Evolutionary conservation across 2,329 filamentous ascomycete genomes (phyloP).

Genomic region (Thielaviopsis musarum): DNA sequence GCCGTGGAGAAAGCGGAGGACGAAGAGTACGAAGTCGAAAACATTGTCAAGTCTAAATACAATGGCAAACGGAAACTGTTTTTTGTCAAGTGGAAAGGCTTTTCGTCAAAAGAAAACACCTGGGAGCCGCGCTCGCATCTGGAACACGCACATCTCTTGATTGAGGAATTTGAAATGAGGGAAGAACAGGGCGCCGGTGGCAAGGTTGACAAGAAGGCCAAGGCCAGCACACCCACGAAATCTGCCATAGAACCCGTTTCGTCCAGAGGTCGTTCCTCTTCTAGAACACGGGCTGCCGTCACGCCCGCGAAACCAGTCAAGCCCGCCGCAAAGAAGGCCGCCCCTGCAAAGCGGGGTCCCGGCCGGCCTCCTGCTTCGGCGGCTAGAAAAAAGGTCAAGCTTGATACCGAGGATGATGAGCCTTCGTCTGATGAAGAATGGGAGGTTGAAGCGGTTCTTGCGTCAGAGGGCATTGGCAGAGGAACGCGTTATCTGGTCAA

Average conservation of each 20-base stretch:
- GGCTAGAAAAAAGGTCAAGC: background rate
- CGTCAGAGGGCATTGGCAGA: conserved; percentile 21
- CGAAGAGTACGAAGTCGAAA: conserved; percentile 30
- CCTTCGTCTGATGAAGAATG: conserved; percentile 19
- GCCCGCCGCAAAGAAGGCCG: background rate
- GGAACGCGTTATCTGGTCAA: conserved; percentile 32
- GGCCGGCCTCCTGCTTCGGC: background rate
- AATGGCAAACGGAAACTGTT: conserved; percentile 26
- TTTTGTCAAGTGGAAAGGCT: conserved; percentile 38
- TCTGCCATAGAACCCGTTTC: background rate
- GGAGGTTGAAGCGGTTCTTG: conserved; percentile 31
- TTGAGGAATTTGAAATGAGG: conserved; percentile 22
- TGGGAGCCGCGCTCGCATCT: conserved; percentile 37
- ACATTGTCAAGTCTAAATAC: conserved; percentile 25
- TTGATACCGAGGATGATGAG: background rate
- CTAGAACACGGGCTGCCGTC: background rate
- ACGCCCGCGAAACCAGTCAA: too few species aligned
- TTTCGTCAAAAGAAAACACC: conserved; percentile 26
- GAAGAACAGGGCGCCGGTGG: conserved; percentile 12
- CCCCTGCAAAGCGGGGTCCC: background rate
- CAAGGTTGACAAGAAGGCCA: conserved; percentile 4
- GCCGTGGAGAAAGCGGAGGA: conserved; percentile 1
- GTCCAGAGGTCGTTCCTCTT: background rate
- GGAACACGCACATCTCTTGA: conserved; percentile 20
- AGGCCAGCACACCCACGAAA: background rate